phyloP scores from a whole-genome alignment of 306 rosid genomes.

The Cicer arietinum region DNA sequence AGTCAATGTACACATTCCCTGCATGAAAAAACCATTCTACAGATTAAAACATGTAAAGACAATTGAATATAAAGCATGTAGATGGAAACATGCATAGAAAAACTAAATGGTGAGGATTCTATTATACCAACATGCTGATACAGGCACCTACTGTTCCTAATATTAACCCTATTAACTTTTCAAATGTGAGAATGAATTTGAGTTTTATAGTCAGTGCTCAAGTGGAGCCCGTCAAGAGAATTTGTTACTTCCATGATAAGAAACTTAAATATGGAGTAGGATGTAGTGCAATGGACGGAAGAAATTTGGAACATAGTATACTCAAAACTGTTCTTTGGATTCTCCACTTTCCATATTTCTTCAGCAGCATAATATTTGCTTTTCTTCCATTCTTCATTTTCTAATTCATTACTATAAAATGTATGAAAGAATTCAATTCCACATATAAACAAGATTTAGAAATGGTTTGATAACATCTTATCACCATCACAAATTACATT shows the following conservation, averaged over 20 bases:
- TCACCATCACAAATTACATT: constrained; percentile 17
- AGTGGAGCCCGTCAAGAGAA: constrained; percentile 21
- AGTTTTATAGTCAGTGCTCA: constrained; percentile 8
- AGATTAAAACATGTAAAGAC: constrained; percentile 38
- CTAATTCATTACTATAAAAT: background rate
- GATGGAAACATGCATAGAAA: constrained; percentile 25
- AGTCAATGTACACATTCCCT: constrained; percentile 98
- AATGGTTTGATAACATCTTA: background rate
- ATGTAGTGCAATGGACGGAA: constrained; percentile 28
- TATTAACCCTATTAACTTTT: constrained; percentile 6
- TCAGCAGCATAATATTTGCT: background rate
- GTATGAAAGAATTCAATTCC: constrained; percentile 33
- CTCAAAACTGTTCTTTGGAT: constrained; percentile 14
- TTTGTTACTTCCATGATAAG: constrained; percentile 29
- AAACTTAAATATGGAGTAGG: constrained; percentile 10
- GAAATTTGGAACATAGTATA: constrained; percentile 25
- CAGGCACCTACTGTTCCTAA: constrained; percentile 21
- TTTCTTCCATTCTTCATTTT: constrained; percentile 39
- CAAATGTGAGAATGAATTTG: constrained; percentile 23
- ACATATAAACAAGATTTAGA: background rate
- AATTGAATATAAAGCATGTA: constrained; percentile 13
- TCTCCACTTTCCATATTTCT: constrained; percentile 12
- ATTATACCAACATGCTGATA: constrained; percentile 24
- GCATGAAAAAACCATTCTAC: constrained; percentile 44
- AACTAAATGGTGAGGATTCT: constrained; percentile 28